Evolutionary conservation across 148 eudicot genomes (phyloP).

Genomic region (Euryodendron excelsum): DNA sequence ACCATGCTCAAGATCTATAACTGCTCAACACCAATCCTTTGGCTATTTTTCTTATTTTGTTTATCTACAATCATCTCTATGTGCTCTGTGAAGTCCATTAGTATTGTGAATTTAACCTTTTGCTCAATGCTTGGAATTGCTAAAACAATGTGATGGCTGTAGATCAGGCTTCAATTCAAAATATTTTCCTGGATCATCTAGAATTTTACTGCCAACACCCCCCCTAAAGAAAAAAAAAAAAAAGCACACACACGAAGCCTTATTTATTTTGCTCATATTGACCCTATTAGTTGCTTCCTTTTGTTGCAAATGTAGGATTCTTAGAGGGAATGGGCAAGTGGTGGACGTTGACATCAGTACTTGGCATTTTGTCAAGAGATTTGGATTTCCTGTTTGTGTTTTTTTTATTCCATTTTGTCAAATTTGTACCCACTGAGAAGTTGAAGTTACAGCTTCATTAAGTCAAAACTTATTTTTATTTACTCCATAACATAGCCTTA

Average conservation of each 20-base stretch:
- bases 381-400: no score
- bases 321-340: constrained; percentile 70
- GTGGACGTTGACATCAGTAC: constrained; percentile 76
- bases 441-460: no score
- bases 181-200: not conserved
- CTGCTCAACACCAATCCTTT: not conserved
- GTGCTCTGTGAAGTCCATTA: not conserved
- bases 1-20: not conserved
- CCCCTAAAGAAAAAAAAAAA: no score
- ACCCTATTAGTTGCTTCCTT: not conserved
- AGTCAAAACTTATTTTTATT: no score
- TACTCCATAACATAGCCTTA: no score
- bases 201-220: no score
- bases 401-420: no score
- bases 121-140: not conserved
- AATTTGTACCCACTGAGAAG: no score
- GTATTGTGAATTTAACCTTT: not conserved
- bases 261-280: not conserved
- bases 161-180: not conserved
- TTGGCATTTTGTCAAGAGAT: no score
- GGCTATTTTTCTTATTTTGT: not conserved
- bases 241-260: not conserved
- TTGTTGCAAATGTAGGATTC: constrained; percentile 46
- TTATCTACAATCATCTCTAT: not conserved
- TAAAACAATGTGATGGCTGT: not conserved